phyloP scores from a whole-genome alignment of 2,329 filamentous ascomycete genomes.

The Alternaria dauci region DNA sequence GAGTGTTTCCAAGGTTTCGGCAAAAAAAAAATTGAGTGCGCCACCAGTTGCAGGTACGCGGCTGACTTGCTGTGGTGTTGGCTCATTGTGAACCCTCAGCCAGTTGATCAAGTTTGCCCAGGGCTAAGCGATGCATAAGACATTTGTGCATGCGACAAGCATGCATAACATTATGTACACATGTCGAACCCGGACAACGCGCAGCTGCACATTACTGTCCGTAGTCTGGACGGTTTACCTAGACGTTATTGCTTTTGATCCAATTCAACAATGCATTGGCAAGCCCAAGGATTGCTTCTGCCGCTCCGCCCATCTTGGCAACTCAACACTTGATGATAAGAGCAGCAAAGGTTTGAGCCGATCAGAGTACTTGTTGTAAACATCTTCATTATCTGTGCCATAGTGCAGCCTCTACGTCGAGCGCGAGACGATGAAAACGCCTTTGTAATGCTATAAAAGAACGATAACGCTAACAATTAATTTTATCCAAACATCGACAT shows the following conservation, averaged over 20 bases:
- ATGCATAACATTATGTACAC: neutral
- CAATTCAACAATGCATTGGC: neutral
- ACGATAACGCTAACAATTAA: conserved; percentile 4
- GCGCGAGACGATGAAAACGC: neutral
- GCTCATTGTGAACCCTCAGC: neutral
- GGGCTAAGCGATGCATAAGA: neutral
- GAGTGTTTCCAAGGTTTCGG: neutral
- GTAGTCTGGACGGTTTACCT: neutral
- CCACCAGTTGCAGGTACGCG: conserved; percentile 1
- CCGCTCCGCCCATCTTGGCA: neutral
- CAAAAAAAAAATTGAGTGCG: neutral
- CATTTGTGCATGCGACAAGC: neutral
- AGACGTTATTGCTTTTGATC: neutral
- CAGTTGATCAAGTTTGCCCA: neutral
- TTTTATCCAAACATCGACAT: neutral
- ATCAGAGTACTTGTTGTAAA: neutral
- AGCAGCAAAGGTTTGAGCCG: neutral
- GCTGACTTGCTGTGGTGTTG: neutral
- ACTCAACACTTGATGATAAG: neutral
- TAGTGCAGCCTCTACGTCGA: neutral
- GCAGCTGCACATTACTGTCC: neutral
- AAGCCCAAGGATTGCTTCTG: neutral
- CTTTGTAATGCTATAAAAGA: conserved; percentile 5
- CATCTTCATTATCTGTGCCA: neutral
- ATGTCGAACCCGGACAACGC: neutral